Evolutionary conservation across 1,284 basidiomycete species (phyloP).

Genomic region (Fomitopsis pinicola): DNA sequence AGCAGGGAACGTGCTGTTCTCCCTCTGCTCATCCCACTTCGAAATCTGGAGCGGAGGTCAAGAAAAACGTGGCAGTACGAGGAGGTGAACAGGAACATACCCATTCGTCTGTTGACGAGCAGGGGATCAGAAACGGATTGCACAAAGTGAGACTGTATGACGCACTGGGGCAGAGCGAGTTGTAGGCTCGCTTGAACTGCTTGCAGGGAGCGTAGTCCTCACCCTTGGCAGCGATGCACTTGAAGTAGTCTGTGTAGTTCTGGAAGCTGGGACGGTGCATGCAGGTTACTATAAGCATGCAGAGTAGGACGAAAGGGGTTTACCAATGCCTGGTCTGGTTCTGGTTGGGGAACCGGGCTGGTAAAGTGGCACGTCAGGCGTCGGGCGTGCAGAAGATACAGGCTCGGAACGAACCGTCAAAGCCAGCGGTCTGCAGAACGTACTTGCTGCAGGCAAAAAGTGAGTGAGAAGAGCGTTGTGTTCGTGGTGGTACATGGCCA

Average conservation of each 20-base stretch:
- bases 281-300: not conserved
- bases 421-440: conserved; percentile 81
- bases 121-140: not conserved
- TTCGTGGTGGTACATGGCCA: conserved; percentile 1
- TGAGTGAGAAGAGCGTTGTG: not conserved
- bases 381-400: not conserved
- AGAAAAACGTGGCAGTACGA: not conserved
- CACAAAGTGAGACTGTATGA: conserved; percentile 21
- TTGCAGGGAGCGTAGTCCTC: conserved; percentile 98
- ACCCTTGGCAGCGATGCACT: conserved; percentile 95
- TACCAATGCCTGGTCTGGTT: conserved; percentile 97
- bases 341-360: conserved; percentile 92
- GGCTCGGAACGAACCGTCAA: conserved; percentile 61
- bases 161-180: conserved; percentile 97
- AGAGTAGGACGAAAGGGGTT: conserved; percentile 18
- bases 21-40: conserved; percentile 92
- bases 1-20: conserved; percentile 88
- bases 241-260: conserved; percentile 97
- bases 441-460: conserved; percentile 55
- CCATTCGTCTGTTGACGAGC: conserved; percentile 47
- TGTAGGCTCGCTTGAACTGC: conserved; percentile 96
- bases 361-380: not conserved
- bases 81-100: conserved; percentile 21
- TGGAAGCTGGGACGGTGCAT: conserved; percentile 61
- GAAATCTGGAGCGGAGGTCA: conserved; percentile 47